Evolutionary conservation across 2,329 filamentous ascomycete genomes (phyloP).

Genomic region (Alternaria longipes): DNA sequence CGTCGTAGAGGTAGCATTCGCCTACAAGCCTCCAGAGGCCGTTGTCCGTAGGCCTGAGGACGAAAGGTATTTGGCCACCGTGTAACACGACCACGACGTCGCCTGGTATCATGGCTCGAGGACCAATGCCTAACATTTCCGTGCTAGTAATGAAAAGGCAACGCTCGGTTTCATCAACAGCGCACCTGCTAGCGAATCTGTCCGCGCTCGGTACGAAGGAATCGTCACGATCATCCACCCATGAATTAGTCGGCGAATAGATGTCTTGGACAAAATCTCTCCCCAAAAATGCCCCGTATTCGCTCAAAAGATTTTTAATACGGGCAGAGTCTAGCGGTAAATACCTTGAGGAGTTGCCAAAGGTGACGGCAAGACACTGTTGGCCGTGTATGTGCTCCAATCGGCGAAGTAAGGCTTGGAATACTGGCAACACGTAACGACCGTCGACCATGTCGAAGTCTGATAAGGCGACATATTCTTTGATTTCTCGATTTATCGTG

Average conservation of each 20-base stretch:
- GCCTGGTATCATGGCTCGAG: not conserved
- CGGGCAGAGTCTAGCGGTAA: not conserved
- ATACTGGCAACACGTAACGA: no score
- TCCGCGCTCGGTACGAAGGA: no score
- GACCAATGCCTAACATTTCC: not conserved
- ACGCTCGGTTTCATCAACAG: not conserved
- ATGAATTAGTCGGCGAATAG: no score
- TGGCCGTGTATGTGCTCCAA: not conserved
- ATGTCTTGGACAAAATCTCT: not conserved
- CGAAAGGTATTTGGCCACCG: not conserved
- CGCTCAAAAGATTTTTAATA: not conserved
- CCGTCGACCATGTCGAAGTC: no score
- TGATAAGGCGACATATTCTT: not conserved
- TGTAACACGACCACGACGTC: constrained; percentile 1
- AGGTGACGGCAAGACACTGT: not conserved
- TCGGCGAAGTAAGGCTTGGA: not conserved
- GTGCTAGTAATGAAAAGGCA: not conserved
- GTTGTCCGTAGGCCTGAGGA: not conserved
- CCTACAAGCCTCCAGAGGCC: constrained; percentile 9
- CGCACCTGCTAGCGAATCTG: no score
- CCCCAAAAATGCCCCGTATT: not conserved
- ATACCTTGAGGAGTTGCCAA: not conserved
- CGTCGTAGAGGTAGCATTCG: constrained; percentile 9
- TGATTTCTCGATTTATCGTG: not conserved
- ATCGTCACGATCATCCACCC: no score